Evolutionary conservation across 495 filamentous ascomycete species (phyloP).

Genomic region (Schizothecium vesticola): DNA sequence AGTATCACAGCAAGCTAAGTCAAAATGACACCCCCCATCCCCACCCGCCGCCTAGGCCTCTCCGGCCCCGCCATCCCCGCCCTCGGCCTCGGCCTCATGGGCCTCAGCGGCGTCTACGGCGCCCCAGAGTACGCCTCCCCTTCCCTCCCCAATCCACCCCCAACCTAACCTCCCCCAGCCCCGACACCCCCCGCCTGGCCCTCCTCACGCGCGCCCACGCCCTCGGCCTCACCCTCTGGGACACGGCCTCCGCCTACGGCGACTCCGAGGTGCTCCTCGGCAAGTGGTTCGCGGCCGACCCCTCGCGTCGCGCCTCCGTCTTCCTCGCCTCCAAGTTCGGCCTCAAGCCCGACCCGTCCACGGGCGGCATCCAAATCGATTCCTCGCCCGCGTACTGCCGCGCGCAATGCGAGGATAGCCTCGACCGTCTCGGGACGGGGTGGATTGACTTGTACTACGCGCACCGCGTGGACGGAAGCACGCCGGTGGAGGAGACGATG

Average conservation of each 20-base stretch:
- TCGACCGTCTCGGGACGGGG: conserved; percentile 47
- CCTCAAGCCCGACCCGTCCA: conserved; percentile 13
- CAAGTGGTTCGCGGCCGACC: conserved; percentile 47
- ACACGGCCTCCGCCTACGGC: conserved; percentile 44
- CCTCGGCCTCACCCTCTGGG: conserved; percentile 46
- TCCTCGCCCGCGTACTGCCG: conserved; percentile 51
- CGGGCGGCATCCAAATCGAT: conserved; percentile 25
- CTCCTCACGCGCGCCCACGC: conserved; percentile 47
- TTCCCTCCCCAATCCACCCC: too few relatives aligned
- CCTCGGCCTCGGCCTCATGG: conserved; percentile 54
- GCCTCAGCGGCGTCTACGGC: conserved; percentile 47
- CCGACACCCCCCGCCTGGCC: conserved; percentile 32
- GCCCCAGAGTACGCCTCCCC: conserved; percentile 17
- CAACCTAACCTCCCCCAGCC: neutral
- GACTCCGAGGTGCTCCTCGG: conserved; percentile 50
- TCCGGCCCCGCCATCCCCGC: conserved; percentile 50
- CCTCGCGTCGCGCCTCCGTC: conserved; percentile 46
- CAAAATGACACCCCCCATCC: conserved; percentile 21
- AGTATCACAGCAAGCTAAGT: too few relatives aligned
- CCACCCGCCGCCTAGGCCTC: conserved; percentile 44
- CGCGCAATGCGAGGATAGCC: conserved; percentile 44
- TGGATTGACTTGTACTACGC: conserved; percentile 58
- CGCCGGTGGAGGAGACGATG: conserved; percentile 62
- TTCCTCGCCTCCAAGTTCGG: conserved; percentile 57
- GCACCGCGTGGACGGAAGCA: conserved; percentile 48